These are phyloP conservation scores for Fagopyrum homotropicum DNA, from an alignment of 148 eudicot genomes.

Conservation along the genomic window DNA sequence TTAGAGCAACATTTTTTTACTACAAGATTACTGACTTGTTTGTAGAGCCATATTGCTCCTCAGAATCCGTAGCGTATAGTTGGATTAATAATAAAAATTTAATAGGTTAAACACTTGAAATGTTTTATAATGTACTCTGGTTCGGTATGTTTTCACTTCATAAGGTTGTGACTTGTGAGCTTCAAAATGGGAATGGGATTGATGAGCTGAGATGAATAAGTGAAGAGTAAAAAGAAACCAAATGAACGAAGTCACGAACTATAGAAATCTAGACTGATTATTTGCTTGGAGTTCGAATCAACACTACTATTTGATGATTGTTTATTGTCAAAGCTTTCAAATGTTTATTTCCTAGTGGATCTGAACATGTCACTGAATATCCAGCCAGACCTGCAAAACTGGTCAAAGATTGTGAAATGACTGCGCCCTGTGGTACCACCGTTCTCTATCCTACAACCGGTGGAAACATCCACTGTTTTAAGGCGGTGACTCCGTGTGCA, in stretches of 20 bases:
- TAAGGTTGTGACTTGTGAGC: neutral
- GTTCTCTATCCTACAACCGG: slow-evolving; percentile 74
- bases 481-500: slow-evolving; percentile 86
- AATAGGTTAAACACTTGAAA: neutral
- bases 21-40: neutral
- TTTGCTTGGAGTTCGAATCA: neutral
- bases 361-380: slow-evolving; percentile 7
- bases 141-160: neutral
- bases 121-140: neutral
- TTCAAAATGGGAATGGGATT: neutral
- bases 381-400: slow-evolving; percentile 74
- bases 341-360: neutral
- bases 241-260: neutral
- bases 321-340: neutral
- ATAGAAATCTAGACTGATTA: neutral
- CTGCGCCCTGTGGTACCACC: slow-evolving; percentile 76
- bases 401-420: slow-evolving; percentile 73
- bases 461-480: slow-evolving; percentile 92
- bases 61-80: neutral
- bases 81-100: neutral
- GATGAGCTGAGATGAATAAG: neutral
- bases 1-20: neutral
- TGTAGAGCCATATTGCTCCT: neutral
- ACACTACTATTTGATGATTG: neutral
- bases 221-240: neutral